These are phyloP conservation scores for Botryococcus braunii DNA, from an alignment of 163 green algal species.

Conservation along the genomic window DNA sequence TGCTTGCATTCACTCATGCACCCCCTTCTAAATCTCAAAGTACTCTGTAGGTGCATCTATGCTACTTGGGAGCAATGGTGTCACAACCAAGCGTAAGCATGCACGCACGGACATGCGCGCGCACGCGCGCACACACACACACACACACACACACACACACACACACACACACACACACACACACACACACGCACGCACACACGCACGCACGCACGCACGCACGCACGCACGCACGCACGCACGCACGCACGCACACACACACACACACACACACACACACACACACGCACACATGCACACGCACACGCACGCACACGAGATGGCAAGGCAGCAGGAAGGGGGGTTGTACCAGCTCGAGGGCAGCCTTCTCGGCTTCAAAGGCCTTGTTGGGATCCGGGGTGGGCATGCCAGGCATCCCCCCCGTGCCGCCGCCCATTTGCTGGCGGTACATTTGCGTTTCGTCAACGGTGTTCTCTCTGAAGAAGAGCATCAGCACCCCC, in stretches of 20 bases:
- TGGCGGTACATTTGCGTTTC: conserved; percentile 65
- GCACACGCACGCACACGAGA: background rate
- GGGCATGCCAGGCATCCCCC: conserved; percentile 35
- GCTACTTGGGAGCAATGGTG: too few species aligned
- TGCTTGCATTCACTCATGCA: too few species aligned
- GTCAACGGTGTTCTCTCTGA: conserved; percentile 77
- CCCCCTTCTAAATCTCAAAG: too few species aligned
- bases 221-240: too few species aligned
- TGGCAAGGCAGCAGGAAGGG: background rate
- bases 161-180: background rate
- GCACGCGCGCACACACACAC: too few species aligned
- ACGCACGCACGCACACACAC: too few species aligned
- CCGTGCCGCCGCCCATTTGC: conserved; percentile 26
- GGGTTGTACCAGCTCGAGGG: conserved; percentile 36
- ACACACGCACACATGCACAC: background rate
- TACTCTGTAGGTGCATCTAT: too few species aligned
- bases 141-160: too few species aligned
- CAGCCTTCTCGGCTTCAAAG: conserved; percentile 57
- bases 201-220: background rate
- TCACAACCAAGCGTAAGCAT: too few species aligned
- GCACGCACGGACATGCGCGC: too few species aligned
- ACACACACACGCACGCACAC: background rate
- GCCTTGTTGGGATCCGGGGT: conserved; percentile 55
- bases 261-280: conserved; percentile 4
- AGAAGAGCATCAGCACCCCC: conserved; percentile 81